Evolutionary conservation across 1,284 basidiomycete genomes (phyloP), one percentile per base, ranked within the genome.

Genomic region (Cutaneotrichosporon mucoides): DNA sequence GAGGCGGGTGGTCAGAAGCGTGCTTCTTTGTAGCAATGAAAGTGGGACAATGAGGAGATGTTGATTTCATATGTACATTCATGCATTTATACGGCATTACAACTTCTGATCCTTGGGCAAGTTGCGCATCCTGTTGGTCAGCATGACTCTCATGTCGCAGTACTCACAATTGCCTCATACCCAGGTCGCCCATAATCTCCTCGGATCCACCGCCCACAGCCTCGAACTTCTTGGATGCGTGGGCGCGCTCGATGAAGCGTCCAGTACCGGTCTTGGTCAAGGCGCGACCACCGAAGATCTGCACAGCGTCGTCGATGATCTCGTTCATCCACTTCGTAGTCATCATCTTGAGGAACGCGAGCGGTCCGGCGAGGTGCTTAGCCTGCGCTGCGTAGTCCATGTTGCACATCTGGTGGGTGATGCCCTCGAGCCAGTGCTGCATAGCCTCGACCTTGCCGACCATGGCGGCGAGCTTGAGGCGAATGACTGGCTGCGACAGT

Each of bases 331-430:
- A 71, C 33, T 69, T 62, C 1, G 77, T 78, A 6, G 64, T 61
- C 53, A 88, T 86, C 86, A 88, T 88, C 59, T 88, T 79, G 60
- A 79, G 68, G 73, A 79, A 77, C 7, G 73, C 73, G 53, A 78
- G 74, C 61, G 77, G 78, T 5, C 73, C 77, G n/a, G 76, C 77
- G 15, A 79, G 71, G 55, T 76, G 67, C 24, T 67, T 56, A 24
- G 81, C 76, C 79, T 92, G 92, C 71, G 94, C 85, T 57, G 82
- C 83, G 75, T 97, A 76, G 69, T 77, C 69, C 75, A 92, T 92
- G 68, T 92, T 86, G 73, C 84, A 86, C 92, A 95, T 95, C 77
- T 95, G 92, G 75, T 88, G 86, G 0, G 92, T 94, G 63, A 95
- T 80, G 71, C 85, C 88, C 65, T 97, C 93, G 34, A 95, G 80